Percentiles rank a stretch among this genome's conserved stretches.
These are phyloP conservation scores for Diospyros lotus DNA, from an alignment of 148 eudicot genomes.

Conservation along the genomic window DNA sequence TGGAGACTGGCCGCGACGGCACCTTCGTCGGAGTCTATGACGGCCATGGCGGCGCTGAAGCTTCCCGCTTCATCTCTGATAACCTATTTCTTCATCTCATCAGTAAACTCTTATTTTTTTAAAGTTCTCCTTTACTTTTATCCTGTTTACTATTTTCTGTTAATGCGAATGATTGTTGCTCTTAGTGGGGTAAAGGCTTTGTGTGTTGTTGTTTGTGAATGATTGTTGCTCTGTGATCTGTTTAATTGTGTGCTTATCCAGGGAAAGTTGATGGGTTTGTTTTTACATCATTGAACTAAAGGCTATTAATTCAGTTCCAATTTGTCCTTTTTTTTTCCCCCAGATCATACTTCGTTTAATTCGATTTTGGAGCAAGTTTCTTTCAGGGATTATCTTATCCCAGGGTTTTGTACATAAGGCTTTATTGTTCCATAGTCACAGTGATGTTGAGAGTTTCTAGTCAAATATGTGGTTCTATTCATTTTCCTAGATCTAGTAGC, in stretches of 20 bases:
- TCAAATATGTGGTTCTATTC: neutral
- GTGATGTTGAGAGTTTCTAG: neutral
- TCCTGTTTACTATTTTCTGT: neutral
- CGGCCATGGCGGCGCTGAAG: slow-evolving; percentile 71
- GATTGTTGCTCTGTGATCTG: neutral
- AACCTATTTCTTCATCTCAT: slow-evolving; percentile 41
- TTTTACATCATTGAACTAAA: neutral
- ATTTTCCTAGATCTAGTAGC: neutral
- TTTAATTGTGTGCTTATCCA: neutral
- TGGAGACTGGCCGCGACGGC: slow-evolving; percentile 43
- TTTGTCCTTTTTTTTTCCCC: neutral
- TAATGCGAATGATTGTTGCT: neutral
- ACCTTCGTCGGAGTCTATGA: slow-evolving; percentile 71
- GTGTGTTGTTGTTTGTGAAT: neutral
- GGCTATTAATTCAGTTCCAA: neutral
- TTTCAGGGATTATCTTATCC: neutral
- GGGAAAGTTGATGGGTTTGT: neutral
- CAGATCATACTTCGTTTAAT: neutral
- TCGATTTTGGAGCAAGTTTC: neutral
- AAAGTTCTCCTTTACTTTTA: neutral
- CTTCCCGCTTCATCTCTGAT: slow-evolving; percentile 43
- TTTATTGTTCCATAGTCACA: no score
- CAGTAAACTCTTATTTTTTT: slow-evolving; percentile 28
- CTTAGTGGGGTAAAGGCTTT: no score
- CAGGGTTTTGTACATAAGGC: neutral